phyloP scores from a whole-genome alignment of 2,329 filamentous ascomycete species.

The Epichloe brachyelytri region DNA sequence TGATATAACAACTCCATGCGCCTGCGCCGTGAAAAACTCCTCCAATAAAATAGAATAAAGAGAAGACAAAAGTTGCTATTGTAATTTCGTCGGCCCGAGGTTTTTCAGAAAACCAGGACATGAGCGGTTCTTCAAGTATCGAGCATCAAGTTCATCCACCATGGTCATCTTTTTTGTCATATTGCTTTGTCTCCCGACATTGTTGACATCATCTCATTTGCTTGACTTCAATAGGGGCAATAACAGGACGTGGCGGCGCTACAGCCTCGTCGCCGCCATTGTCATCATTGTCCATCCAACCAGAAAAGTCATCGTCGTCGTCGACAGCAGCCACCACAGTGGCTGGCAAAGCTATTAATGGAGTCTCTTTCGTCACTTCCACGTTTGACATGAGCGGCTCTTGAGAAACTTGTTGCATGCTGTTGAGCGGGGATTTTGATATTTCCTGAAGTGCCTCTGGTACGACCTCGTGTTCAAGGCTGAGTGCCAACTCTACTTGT shows the following conservation, averaged over 20 bases:
- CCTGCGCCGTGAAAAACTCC: background rate
- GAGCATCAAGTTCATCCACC: background rate
- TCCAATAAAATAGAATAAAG: background rate
- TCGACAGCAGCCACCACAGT: conserved; percentile 1
- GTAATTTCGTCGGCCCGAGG: background rate
- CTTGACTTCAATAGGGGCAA: background rate
- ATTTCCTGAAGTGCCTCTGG: background rate
- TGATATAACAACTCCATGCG: background rate
- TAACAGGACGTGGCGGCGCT: background rate
- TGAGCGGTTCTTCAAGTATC: background rate
- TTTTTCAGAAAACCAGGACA: background rate
- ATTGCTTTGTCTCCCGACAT: background rate
- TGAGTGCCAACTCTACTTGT: background rate
- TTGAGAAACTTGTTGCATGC: background rate
- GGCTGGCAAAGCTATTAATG: conserved; percentile 9
- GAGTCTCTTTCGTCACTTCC: background rate
- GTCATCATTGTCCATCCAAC: conserved; percentile 15
- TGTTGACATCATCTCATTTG: background rate
- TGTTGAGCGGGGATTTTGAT: background rate
- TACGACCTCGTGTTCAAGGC: background rate
- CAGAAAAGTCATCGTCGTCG: conserved; percentile 13
- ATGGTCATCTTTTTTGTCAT: background rate
- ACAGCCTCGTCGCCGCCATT: background rate
- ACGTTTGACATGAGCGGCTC: background rate
- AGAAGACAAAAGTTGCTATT: background rate